A percentile compares a stretch with the other conserved stretches of the same genome.
phyloP scores from a whole-genome alignment of 768 basidiomycete genomes.

The Mycena pura region DNA sequence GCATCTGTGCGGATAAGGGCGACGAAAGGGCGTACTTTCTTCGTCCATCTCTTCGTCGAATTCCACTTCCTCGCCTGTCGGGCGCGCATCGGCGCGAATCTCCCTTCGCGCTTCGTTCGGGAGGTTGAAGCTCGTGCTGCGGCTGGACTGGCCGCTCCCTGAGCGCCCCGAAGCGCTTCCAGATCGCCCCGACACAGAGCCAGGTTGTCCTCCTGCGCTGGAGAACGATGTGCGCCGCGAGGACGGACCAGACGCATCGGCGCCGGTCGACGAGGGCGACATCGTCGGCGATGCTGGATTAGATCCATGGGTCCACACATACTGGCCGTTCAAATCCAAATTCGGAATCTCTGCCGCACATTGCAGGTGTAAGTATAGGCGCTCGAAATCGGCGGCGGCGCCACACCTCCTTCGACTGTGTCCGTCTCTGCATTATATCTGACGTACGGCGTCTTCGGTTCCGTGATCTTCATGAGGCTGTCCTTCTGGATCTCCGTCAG shows the following conservation, averaged over 20 bases:
- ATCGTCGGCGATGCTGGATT: slow-evolving; percentile 45
- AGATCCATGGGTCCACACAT: slow-evolving; percentile 37
- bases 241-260: slow-evolving; percentile 68
- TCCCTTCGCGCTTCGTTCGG: slow-evolving; percentile 71
- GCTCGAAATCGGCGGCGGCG: not conserved
- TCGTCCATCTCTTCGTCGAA: slow-evolving; percentile 87
- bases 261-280: slow-evolving; percentile 63
- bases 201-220: slow-evolving; percentile 60
- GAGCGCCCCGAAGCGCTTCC: slow-evolving; percentile 57
- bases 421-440: slow-evolving; percentile 90
- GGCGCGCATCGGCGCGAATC: slow-evolving; percentile 61
- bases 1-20: not conserved
- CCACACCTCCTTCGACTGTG: slow-evolving; percentile 80
- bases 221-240: slow-evolving; percentile 80
- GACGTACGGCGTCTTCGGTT: slow-evolving; percentile 97
- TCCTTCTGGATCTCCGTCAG: slow-evolving; percentile 94
- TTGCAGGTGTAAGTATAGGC: not conserved
- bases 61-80: slow-evolving; percentile 74
- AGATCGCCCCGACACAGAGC: slow-evolving; percentile 63
- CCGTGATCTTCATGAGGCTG: slow-evolving; percentile 97
- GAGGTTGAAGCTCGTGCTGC: slow-evolving; percentile 86
- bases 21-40: slow-evolving; percentile 72
- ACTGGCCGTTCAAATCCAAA: slow-evolving; percentile 64
- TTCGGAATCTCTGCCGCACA: slow-evolving; percentile 75
- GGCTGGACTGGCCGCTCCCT: slow-evolving; percentile 67